Base-by-base conservation (phyloP, 805 yeast genomes). In the Kodamaea hsintzibuensis region DNA sequence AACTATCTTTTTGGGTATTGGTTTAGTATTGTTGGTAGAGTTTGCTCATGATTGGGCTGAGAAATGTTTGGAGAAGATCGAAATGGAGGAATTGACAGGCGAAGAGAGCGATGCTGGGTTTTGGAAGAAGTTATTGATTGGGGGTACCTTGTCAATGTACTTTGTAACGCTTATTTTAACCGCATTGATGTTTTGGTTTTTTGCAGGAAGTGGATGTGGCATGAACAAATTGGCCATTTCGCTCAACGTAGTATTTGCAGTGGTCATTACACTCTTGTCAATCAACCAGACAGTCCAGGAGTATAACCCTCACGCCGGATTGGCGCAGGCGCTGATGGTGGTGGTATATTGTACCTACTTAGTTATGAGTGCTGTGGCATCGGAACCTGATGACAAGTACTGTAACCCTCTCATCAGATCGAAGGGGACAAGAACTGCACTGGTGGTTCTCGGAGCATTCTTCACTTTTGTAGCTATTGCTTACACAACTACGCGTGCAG, bases 21-120 rank as follows among this genome's bases (percentile, higher is more conserved):
- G 99, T 1, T 79, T 95, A 54, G 88, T 96, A 12, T 76, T 95
- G 49, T 75, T 95, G 48, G 98, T 95, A 33, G 99, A 95, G 70
- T 95, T 91, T 78, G 98, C 99, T 3, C 98, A 95, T 70, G 93
- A 93, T 61, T 95, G 98, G 97, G 98, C 98, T 0, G 99, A 95
- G 63, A 89, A 88, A 7, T 95, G 99, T 69, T 80, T 95, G 51
- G 91, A 87, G 59, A 89, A 91, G 62, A 90, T 95, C 42, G 98
- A 95, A 66, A 84, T 86, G 62, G 93, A 88, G 54, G 84, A 78
- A 55, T 59, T 75, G 40, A 72, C 79, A 3, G 84, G 80, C 47
- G 83, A 77, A 46, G 83, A 77, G 43, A 77, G 76, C 16, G 82
- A 77, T 55, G 74, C 83, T 1, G 73, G 77, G 3, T 78, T 89